Evolutionary conservation across 805 yeast species (phyloP), one percentile per base, ranked within the genome.

Genomic region (Torulaspora indica): DNA sequence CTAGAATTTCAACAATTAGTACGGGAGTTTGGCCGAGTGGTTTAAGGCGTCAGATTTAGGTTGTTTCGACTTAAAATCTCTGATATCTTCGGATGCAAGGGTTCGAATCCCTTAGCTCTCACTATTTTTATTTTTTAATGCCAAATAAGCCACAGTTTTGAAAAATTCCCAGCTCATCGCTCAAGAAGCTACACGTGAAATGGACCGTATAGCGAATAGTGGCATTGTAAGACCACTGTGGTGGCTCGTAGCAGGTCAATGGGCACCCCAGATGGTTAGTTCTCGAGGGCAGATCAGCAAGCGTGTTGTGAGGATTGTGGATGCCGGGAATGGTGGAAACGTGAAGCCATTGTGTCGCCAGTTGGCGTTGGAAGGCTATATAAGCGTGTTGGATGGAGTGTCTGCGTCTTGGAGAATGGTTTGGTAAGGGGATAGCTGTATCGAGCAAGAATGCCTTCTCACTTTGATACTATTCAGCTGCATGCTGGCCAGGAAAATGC

Each of bases 401-500:
- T n/a, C n/a, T n/a, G n/a, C n/a, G n/a, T n/a, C n/a, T n/a, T n/a
- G n/a, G n/a, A n/a, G n/a, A n/a, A n/a, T n/a, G n/a, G n/a, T n/a
- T n/a, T n/a, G n/a, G n/a, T n/a, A n/a, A n/a, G n/a, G n/a, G n/a
- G 8, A 6, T 8, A 20, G 12, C 17, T 34, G 23, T 13, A 12
- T n/a, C n/a, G 18, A n/a, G 8, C 15, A 45, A 58, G 45, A 45
- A 68, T 70, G 66, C 79, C 81, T 30, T 76, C 81, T 28, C 90
- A 83, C 60, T 88, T 87, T 58, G 96, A 90, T 59, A 90, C 96
- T 24, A 74, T 85, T 46, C 96, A 91, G 73, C 77, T 91, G 56
- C 98, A 91, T 69, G 96, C 96, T 43, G 98, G 98, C 53, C 96
- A 89, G 71, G 75, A 74, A 49, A 90, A 85, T 55, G 71, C 75